Evolutionary conservation across 306 rosid species (phyloP), one percentile per base, ranked within the genome.

Genomic region (Cicer pinnatifidum): DNA sequence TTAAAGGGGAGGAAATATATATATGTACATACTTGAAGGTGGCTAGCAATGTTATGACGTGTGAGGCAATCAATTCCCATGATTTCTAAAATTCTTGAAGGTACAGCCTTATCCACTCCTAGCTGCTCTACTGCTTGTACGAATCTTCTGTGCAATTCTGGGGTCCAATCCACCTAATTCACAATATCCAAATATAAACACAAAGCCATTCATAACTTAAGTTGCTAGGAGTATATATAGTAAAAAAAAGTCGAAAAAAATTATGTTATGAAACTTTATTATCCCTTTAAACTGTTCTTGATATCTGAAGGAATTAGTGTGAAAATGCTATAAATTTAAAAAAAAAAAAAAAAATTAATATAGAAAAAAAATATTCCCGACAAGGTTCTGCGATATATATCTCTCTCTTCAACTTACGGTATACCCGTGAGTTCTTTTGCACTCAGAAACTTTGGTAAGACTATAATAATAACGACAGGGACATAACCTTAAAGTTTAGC

Each of bases 61-160:
- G 97, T 94, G 88, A 94, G 99, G 73, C 99, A 89, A 15, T 94
- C 91, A 47, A 91, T 91, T 74, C 99, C 96, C 99, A 94, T 94
- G 43, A 91, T 87, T 85, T 91, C 99, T 79, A 94, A 82, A 74
- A 94, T 94, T 78, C 99, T 83, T 9, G 99, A 94, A 75, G 99
- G 99, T 45, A 94, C 99, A 11, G 99, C 97, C 84, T 94, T 94
- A 82, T 91, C 99, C 64, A 94, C 96, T 65, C 99, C 99, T 8
- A 94, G 80, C 61, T 94, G 99, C 81, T 94, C 99, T 72, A 94
- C 99, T 56, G 96, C 99, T 74, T 94, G 97, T 66, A 94, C 99
- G 52, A 94, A 94, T 73, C 95, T 59, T 75, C 97, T 82, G 82
- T 94, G 99, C 67, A 91, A 79, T 61, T 94, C 99, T 50, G 99